Evolutionary conservation across 163 green algal genomes (phyloP).

Genomic region (Picocystis sp.): DNA sequence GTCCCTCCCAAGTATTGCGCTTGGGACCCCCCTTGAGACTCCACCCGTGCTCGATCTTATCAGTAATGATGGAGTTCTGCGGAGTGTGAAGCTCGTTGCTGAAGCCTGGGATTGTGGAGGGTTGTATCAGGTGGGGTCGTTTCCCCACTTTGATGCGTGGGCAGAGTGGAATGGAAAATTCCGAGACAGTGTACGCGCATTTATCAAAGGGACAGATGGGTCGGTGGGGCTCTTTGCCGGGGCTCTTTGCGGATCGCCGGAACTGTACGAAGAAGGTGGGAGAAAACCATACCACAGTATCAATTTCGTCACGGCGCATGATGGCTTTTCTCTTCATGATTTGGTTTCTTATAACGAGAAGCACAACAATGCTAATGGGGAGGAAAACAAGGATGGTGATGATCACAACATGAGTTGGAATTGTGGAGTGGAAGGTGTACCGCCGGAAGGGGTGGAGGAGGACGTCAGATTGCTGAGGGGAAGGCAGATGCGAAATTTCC

Average conservation of each 20-base stretch:
- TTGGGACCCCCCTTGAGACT: slow-evolving; percentile 66
- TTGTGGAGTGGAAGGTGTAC: slow-evolving; percentile 73
- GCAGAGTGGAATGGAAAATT: slow-evolving; percentile 96
- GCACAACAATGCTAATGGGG: slow-evolving; percentile 82
- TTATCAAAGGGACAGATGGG: slow-evolving; percentile 31
- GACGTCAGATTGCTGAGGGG: slow-evolving; percentile 24
- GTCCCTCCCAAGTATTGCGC: slow-evolving; percentile 56
- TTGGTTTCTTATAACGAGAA: slow-evolving; percentile 87
- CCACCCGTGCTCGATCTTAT: slow-evolving; percentile 77
- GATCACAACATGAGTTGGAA: slow-evolving; percentile 97
- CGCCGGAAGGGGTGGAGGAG: slow-evolving; percentile 15
- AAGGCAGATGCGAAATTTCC: slow-evolving; percentile 87
- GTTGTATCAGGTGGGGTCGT: slow-evolving; percentile 63
- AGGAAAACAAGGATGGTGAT: slow-evolving; percentile 61
- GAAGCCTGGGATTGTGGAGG: slow-evolving; percentile 29
- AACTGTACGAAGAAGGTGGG: slow-evolving; percentile 64
- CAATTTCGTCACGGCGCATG: slow-evolving; percentile 98
- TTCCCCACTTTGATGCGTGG: slow-evolving; percentile 87
- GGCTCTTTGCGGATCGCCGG: slow-evolving; percentile 66
- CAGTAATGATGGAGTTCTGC: slow-evolving; percentile 79
- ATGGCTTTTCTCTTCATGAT: slow-evolving; percentile 96
- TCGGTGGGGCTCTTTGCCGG: slow-evolving; percentile 25
- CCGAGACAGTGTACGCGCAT: slow-evolving; percentile 64
- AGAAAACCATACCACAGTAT: slow-evolving; percentile 69
- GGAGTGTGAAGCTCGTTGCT: slow-evolving; percentile 81